These are phyloP conservation scores for Lactifluus rugatus DNA, from an alignment of 768 basidiomycete genomes.

Conservation along the genomic window DNA sequence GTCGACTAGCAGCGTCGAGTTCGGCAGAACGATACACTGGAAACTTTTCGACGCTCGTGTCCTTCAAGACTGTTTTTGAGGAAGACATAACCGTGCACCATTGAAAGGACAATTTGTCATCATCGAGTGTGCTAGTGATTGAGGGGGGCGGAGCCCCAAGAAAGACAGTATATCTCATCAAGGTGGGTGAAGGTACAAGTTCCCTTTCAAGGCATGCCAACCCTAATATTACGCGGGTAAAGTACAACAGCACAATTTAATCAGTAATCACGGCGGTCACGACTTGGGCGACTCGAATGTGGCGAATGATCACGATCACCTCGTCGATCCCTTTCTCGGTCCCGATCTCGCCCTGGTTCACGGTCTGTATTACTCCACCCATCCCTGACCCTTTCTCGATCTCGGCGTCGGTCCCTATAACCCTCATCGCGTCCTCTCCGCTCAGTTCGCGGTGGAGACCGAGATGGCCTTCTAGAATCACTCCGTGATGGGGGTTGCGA, in stretches of 20 bases:
- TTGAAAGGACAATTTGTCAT: slow-evolving; percentile 28
- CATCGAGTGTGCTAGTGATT: slow-evolving; percentile 29
- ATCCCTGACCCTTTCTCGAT: slow-evolving; percentile 1
- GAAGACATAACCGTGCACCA: slow-evolving; percentile 40
- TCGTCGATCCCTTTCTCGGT: background rate
- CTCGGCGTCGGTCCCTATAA: slow-evolving; percentile 1
- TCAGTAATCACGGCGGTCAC: slow-evolving; percentile 1
- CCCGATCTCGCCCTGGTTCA: slow-evolving; percentile 21
- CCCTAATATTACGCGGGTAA: too few species aligned
- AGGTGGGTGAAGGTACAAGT: background rate
- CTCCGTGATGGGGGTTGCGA: slow-evolving; percentile 6
- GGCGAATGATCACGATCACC: slow-evolving; percentile 11
- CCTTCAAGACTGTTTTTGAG: slow-evolving; percentile 1
- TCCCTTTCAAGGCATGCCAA: too few species aligned
- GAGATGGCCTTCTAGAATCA: slow-evolving; percentile 4
- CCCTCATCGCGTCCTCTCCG: background rate
- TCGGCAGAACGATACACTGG: slow-evolving; percentile 33
- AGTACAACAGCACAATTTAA: background rate
- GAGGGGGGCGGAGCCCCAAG: slow-evolving; percentile 35
- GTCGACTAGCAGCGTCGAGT: slow-evolving; percentile 54
- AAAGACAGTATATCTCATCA: slow-evolving; percentile 38
- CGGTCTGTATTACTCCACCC: background rate
- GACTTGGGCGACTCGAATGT: slow-evolving; percentile 4
- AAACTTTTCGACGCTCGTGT: slow-evolving; percentile 18
- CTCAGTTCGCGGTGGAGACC: slow-evolving; percentile 1